Evolutionary conservation across 345 rosid genomes (phyloP), one percentile per base, ranked within the genome.

Genomic region (Citrus sp.): DNA sequence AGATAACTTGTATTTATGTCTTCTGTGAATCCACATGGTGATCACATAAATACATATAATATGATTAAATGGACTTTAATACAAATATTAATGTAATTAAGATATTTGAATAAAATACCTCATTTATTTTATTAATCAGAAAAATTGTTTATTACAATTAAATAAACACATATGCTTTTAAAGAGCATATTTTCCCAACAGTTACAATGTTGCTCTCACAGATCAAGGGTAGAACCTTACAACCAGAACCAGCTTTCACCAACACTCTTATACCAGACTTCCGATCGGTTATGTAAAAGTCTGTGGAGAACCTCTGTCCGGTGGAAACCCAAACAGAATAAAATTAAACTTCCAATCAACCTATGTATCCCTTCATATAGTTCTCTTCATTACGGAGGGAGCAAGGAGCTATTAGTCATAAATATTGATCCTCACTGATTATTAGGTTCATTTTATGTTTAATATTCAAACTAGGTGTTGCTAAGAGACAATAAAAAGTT

Each of bases 221-320:
- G 70, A 87, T 80, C 73, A 89, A 73, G 77, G 92, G 90, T 66
- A 84, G 73, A 75, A 85, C 88, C 73, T 77, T 82, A 83, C 89
- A 86, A 40, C 81, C 84, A 27, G 81, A 38, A 64, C 90, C 89
- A 4, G 88, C 89, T 80, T 86, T 89, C 59, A 89, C 90, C 74
- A 82, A 54, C 13, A 87, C 90, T 74, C 84, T 79, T 30, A 87
- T 61, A 64, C 89, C 92, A 22, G 89, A 86, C 67, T 83, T 85
- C 35, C 27, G 60, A 78, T 89, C 90, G 2, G 88, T 89, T 70
- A 89, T 56, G 70, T 84, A 89, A 82, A 89, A 89, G 82, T 87
- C 89, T 6, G 89, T 81, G 69, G 89, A 87, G 84, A 83, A 80
- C 80, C 89, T 89, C 92, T 87, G 90, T 75, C 76, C 74, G 74